These are phyloP conservation scores for Hemisphaericaspora xylanilytica DNA, from an alignment of 1,139 yeast species.

Conservation along the genomic window DNA sequence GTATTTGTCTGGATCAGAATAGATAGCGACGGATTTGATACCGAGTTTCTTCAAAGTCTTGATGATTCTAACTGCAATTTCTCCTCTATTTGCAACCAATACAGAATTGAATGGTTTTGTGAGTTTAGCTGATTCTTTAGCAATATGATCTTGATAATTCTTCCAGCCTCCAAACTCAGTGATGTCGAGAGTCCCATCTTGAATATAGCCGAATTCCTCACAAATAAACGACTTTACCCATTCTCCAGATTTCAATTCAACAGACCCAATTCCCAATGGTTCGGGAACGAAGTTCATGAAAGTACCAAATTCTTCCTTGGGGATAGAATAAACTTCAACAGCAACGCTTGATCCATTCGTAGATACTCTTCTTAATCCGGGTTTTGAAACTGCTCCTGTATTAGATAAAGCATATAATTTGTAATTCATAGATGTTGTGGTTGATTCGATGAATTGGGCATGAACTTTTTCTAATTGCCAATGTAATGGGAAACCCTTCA, in stretches of 20 bases:
- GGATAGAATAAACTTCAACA: conserved; percentile 81
- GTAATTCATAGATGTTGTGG: conserved; percentile 73
- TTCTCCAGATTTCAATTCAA: conserved; percentile 73
- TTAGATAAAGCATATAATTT: conserved; percentile 79
- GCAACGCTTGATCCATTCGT: conserved; percentile 59
- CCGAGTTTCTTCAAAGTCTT: conserved; percentile 78
- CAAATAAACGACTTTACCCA: conserved; percentile 92
- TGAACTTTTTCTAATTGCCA: conserved; percentile 90
- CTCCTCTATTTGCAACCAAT: conserved; percentile 95
- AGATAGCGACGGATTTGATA: conserved; percentile 80
- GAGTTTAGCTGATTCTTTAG: conserved; percentile 19
- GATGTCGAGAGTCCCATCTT: conserved; percentile 72
- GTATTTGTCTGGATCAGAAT: conserved; percentile 85
- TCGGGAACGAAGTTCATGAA: conserved; percentile 88
- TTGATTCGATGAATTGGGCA: conserved; percentile 66
- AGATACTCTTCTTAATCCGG: conserved; percentile 76
- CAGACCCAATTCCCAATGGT: conserved; percentile 93
- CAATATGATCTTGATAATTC: conserved; percentile 51
- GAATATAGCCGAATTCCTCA: conserved; percentile 79
- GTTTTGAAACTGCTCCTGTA: conserved; percentile 78
- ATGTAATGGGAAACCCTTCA: conserved; percentile 82
- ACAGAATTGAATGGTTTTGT: conserved; percentile 75
- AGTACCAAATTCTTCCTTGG: conserved; percentile 70
- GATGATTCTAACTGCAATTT: conserved; percentile 92
- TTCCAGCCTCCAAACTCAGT: conserved; percentile 89